Conservation (phyloP, 139 green algal genomes). For the Chlorella sp. region DNA sequence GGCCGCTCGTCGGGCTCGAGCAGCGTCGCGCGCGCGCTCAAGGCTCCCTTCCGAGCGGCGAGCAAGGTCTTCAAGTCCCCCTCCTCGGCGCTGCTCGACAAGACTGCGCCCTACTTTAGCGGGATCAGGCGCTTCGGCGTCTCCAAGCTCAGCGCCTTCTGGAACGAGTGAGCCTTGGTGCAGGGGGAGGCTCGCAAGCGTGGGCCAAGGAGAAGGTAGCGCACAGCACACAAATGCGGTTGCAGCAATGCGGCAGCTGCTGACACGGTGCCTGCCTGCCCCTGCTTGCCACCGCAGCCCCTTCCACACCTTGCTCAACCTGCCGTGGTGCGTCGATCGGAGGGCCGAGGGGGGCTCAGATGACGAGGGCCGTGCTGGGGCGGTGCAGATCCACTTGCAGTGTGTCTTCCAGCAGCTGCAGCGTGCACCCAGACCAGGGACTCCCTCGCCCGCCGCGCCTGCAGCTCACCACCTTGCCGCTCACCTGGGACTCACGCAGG, state of each 20-base stretch:
- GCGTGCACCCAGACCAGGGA: not conserved
- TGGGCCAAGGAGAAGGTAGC: no score
- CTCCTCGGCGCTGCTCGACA: constrained; percentile 15
- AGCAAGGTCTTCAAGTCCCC: no score
- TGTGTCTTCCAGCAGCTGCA: not conserved
- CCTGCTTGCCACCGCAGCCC: no score
- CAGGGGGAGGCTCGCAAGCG: not conserved
- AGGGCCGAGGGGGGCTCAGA: not conserved
- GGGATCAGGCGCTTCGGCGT: constrained; percentile 44
- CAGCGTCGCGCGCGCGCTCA: no score
- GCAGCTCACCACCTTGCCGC: not conserved
- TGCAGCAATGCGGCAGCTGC: no score
- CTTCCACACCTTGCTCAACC: constrained; percentile 54
- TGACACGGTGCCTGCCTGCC: no score
- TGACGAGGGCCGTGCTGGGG: not conserved
- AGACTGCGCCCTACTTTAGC: constrained; percentile 36
- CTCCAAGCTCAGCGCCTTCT: constrained; percentile 22
- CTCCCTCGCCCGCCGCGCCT: not conserved
- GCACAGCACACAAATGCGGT: no score
- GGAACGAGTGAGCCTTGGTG: constrained; percentile 1
- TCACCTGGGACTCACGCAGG: constrained; percentile 5
- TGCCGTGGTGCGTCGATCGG: constrained; percentile 28
- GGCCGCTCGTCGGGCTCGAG: no score
- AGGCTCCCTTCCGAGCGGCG: no score
- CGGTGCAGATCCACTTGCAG: not conserved